Base-by-base conservation (phyloP, 805 yeast species). In the Pichia ethanolica region DNA sequence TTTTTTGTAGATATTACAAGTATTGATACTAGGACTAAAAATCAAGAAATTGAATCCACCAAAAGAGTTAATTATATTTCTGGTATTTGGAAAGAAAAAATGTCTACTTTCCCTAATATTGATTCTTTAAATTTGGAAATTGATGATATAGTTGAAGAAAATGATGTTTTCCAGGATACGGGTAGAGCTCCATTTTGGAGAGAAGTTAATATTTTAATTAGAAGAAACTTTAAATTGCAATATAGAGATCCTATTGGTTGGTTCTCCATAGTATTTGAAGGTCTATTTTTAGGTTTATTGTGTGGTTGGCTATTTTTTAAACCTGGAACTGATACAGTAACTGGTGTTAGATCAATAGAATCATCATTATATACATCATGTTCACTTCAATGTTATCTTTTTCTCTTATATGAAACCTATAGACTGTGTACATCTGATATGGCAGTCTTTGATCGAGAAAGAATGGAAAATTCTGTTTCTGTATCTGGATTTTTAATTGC, bases 241-340 rank as follows among this genome's bases (percentile, higher is more conserved):
- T 48, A 60, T 4, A 67, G 85, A 52, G 86, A 82, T 60, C 72
- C 74, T 12, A 63, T 74, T 45, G 79, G 82, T 0, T 60, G 73
- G 68, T 67, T 57, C 38, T 68, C 76, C 0, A 56, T 75, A 33
- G 52, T 71, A 13, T 60, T 71, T 13, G 77, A 76, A 28, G 61
- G 74, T 0, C 46, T 77, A 0, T 55, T 82, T 6, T 66, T 86
- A 53, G 84, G 89, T 0, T 59, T 79, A 2, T 67, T 81, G n/a
- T 67, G 77, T 39, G 96, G 96, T 0, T 86, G 93, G 89, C 74
- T 88, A 39, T 88, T 82, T 59, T 83, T 66, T 60, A 77, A 77
- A 55, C 89, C 89, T 4, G 77, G 74, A 20, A 72, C 74, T 27
- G 3, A 11, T 3, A 70, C 78, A 11, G 54, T 81, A 35, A 73